A percentile compares a stretch with the other conserved stretches of the same genome.
Evolutionary conservation across 2,329 filamentous ascomycete genomes (phyloP).

Genomic region (Fusarium sp.): DNA sequence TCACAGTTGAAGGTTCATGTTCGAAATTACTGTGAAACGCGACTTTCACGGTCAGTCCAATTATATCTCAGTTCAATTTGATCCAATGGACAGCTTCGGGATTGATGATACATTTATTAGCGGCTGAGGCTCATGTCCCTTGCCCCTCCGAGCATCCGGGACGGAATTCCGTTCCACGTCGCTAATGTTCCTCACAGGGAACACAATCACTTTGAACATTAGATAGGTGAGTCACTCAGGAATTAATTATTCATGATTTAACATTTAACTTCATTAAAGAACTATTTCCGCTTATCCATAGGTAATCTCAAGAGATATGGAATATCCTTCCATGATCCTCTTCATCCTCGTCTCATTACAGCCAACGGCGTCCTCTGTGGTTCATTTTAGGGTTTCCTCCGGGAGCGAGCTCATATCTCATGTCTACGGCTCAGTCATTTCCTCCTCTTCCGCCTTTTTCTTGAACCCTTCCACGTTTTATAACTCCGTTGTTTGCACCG

Average conservation of each 20-base stretch:
- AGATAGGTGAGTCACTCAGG: fast-evolving
- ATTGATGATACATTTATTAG: too few relatives aligned
- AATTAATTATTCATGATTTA: neutral
- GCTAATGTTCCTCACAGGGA: fast-evolving
- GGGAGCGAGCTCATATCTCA: constrained; percentile 22
- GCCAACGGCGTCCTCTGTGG: constrained; percentile 28
- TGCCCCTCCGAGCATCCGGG: fast-evolving
- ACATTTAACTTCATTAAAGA: constrained; percentile 26
- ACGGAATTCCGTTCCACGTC: neutral
- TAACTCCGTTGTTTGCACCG: constrained; percentile 16
- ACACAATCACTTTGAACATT: neutral
- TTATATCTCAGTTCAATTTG: neutral
- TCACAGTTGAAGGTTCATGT: neutral
- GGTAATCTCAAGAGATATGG: constrained; percentile 20
- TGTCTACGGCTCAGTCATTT: constrained; percentile 40
- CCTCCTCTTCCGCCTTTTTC: constrained; percentile 42
- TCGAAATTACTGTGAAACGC: neutral
- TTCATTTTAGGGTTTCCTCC: constrained; percentile 20
- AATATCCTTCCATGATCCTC: constrained; percentile 16
- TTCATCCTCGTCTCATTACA: constrained; percentile 16
- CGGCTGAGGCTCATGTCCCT: neutral
- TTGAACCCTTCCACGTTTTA: constrained; percentile 26
- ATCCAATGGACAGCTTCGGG: fast-evolving
- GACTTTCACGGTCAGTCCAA: fast-evolving
- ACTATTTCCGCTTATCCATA: constrained; percentile 33